These are phyloP conservation scores for Zangia roseola DNA, from an alignment of 768 basidiomycete species.

Conservation along the genomic window DNA sequence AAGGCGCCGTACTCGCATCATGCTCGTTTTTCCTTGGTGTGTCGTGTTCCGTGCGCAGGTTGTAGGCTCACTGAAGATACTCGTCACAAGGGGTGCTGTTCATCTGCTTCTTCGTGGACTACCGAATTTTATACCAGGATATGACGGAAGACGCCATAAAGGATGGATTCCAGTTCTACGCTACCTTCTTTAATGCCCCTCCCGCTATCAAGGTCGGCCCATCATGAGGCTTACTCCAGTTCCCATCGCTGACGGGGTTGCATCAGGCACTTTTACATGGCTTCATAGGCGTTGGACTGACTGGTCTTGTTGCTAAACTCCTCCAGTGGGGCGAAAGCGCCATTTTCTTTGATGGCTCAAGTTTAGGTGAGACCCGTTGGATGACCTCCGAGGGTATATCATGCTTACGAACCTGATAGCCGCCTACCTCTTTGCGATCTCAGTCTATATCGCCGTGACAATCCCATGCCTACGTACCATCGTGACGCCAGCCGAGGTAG, in stretches of 20 bases:
- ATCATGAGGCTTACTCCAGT: not conserved
- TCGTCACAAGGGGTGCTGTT: slow-evolving; percentile 63
- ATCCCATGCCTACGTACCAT: slow-evolving; percentile 78
- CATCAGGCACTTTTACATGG: slow-evolving; percentile 81
- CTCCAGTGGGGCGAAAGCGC: slow-evolving; percentile 90
- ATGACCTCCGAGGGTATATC: not conserved
- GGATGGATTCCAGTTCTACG: slow-evolving; percentile 88
- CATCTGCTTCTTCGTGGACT: slow-evolving; percentile 86
- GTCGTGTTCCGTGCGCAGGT: slow-evolving; percentile 28
- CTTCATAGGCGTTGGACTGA: slow-evolving; percentile 74
- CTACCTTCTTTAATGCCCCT: slow-evolving; percentile 90
- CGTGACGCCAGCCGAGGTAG: slow-evolving; percentile 53
- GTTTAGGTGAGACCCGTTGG: slow-evolving; percentile 55
- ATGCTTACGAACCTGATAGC: slow-evolving; percentile 41
- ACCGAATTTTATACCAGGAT: slow-evolving; percentile 72
- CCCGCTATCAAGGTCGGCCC: slow-evolving; percentile 83
- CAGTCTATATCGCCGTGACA: slow-evolving; percentile 81
- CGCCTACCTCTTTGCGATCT: slow-evolving; percentile 70
- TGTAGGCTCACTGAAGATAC: not conserved
- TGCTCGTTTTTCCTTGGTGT: slow-evolving; percentile 88
- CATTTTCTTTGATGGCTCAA: slow-evolving; percentile 91
- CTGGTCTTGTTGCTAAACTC: slow-evolving; percentile 76
- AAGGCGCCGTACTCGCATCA: slow-evolving; percentile 84
- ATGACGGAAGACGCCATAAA: slow-evolving; percentile 61
- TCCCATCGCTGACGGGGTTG: not conserved